Conservation (phyloP, 108 stramenopile genomes). For the Conticribra weissflogii region DNA sequence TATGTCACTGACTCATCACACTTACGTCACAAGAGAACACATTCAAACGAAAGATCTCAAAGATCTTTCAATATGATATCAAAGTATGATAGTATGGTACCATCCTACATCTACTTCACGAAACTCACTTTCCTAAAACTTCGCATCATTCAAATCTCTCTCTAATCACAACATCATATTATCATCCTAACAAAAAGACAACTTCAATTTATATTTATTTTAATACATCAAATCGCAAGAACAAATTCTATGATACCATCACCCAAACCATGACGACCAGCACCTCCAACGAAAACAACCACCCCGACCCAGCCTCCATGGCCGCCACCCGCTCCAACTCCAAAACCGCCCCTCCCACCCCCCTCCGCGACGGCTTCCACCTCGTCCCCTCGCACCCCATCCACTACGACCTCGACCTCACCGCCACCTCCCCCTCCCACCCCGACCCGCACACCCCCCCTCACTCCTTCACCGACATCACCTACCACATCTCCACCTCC, state of each 20-base stretch:
- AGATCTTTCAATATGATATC: too few relatives aligned
- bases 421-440: constrained; percentile 52
- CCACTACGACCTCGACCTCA: constrained; percentile 56
- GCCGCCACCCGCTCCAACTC: constrained; percentile 73
- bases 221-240: too few relatives aligned
- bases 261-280: neutral
- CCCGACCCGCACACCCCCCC: constrained; percentile 51
- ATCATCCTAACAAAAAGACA: too few relatives aligned
- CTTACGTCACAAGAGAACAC: too few relatives aligned
- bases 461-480: constrained; percentile 68
- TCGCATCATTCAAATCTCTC: too few relatives aligned
- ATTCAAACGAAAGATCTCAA: too few relatives aligned
- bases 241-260: neutral
- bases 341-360: constrained; percentile 73
- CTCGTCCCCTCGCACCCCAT: constrained; percentile 70
- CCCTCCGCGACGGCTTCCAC: constrained; percentile 81
- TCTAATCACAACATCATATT: too few relatives aligned
- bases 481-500: constrained; percentile 69
- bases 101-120: too few relatives aligned
- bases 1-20: too few relatives aligned
- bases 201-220: neutral
- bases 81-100: too few relatives aligned
- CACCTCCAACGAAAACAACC: neutral
- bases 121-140: too few relatives aligned
- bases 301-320: constrained; percentile 64